Base-by-base conservation (phyloP, 108 stramenopile species). In the Nannochloropsis salina region DNA sequence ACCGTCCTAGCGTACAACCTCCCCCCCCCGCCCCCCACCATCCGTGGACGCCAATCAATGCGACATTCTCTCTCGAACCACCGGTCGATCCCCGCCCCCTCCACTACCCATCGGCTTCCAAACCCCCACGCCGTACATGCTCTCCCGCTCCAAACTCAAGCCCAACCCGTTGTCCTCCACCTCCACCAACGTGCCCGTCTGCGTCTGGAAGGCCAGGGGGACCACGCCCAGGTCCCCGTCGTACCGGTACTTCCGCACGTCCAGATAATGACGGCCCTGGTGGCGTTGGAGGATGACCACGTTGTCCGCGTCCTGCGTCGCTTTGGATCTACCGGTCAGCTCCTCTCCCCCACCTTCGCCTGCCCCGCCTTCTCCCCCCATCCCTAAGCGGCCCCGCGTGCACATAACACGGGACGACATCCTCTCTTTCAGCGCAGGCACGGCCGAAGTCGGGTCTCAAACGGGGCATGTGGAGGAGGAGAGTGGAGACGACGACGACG, bases 181-280 rank as follows among this genome's bases (percentile, higher is more conserved):
- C 89, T 91, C 90, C 40, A 42, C 43, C 3, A 90, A 83, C 44
- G 86, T 86, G 45, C 84, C 44, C 20, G 83, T 22, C 18, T 82
- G 51, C 11, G 86, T 88, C 81, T 98, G 88, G 86, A 97, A 99
- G 80, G 92, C 89, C 1, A 99, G 83, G 12, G 91, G 92, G 10
- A 93, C 89, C 45, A 88, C 86, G 15, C 99, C 99, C 20, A 97
- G 85, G 8, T 93, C 93, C 10, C 99, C 99, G 86, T 97, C 96
- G 87, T 93, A 98, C 44, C 99, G 94, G 91, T 99, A 98, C 95
- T 99, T 99, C 85, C 92, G 94, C 8, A 99, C 96, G 82, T 99
- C 99, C 11, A 99, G 45, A 80, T 88, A 94, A 92, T 98, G 98
- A 31, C 9, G 31, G 31, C 89, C 89, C 44, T 87, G 83, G 12